These are phyloP conservation scores for Lentinula lateritia DNA, from an alignment of 768 basidiomycete species.

Conservation along the genomic window DNA sequence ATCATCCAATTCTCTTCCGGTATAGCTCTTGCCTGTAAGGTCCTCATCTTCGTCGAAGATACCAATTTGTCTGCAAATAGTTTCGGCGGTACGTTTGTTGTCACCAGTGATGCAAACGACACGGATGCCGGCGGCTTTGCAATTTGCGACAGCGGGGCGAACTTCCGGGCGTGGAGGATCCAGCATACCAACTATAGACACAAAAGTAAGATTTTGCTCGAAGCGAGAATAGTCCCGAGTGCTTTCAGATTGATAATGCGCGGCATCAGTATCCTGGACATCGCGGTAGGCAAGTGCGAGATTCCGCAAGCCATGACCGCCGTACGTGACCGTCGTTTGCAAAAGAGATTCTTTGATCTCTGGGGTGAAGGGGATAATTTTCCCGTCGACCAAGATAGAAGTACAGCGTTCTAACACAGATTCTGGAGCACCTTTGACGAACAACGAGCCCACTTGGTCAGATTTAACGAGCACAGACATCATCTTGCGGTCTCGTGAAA, in stretches of 20 bases:
- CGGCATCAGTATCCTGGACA: conserved; percentile 67
- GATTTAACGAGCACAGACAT: conserved; percentile 92
- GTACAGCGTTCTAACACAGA: conserved; percentile 88
- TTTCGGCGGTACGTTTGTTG: conserved; percentile 96
- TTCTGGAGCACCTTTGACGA: conserved; percentile 96
- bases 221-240: conserved; percentile 83
- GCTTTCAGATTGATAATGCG: conserved; percentile 78
- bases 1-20: conserved; percentile 85
- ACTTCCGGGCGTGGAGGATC: conserved; percentile 98
- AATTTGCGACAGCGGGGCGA: conserved; percentile 78
- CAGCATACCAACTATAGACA: conserved; percentile 95
- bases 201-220: conserved; percentile 89
- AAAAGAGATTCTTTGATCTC: conserved; percentile 57
- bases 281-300: conserved; percentile 88
- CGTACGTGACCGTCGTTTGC: conserved; percentile 66
- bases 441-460: conserved; percentile 66
- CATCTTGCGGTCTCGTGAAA: conserved; percentile 97
- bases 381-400: conserved; percentile 61
- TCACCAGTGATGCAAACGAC: conserved; percentile 98
- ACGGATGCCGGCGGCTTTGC: conserved; percentile 88
- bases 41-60: conserved; percentile 87
- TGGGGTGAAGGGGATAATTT: conserved; percentile 58
- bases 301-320: conserved; percentile 78
- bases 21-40: conserved; percentile 92
- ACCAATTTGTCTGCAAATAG: conserved; percentile 94